phyloP scores from a whole-genome alignment of 2,329 filamentous ascomycete genomes.

The Dactylonectria macrodidyma region DNA sequence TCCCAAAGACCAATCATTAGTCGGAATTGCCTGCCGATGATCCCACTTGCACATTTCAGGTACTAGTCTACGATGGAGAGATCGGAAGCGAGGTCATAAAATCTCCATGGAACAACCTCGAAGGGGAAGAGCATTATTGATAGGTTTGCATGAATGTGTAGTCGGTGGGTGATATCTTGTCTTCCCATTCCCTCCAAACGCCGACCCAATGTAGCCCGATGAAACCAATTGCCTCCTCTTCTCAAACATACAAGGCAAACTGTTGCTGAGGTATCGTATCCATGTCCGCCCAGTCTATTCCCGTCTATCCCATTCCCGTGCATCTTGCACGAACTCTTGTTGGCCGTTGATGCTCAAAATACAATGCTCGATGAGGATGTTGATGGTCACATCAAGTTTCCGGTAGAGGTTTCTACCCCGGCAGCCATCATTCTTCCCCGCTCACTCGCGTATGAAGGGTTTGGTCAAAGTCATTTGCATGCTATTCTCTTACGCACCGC shows the following conservation, averaged over 20 bases:
- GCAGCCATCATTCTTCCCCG: neutral
- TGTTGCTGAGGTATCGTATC: slow-evolving; percentile 12
- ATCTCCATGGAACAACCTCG: neutral
- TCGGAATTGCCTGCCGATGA: too few relatives aligned
- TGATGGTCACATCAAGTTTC: neutral
- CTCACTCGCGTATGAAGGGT: neutral
- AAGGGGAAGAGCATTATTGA: slow-evolving; percentile 5
- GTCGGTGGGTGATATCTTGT: slow-evolving; percentile 16
- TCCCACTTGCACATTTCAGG: neutral
- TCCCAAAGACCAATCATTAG: too few relatives aligned
- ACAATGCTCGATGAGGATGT: neutral
- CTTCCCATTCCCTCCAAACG: slow-evolving; percentile 14
- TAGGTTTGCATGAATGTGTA: slow-evolving; percentile 23
- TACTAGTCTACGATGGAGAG: neutral
- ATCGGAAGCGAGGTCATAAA: neutral
- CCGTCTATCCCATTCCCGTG: slow-evolving; percentile 6
- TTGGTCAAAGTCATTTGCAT: slow-evolving; percentile 4
- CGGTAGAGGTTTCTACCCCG: neutral
- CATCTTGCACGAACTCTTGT: slow-evolving; percentile 7
- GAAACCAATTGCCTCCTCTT: slow-evolving; percentile 11
- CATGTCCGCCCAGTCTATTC: slow-evolving; percentile 1
- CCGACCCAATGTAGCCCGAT: slow-evolving; percentile 8
- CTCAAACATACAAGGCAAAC: slow-evolving; percentile 22
- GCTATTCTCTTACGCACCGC: slow-evolving; percentile 6
- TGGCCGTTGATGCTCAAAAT: slow-evolving; percentile 7